phyloP scores from a whole-genome alignment of 1,284 basidiomycete species.

The Moniliella sp. region DNA sequence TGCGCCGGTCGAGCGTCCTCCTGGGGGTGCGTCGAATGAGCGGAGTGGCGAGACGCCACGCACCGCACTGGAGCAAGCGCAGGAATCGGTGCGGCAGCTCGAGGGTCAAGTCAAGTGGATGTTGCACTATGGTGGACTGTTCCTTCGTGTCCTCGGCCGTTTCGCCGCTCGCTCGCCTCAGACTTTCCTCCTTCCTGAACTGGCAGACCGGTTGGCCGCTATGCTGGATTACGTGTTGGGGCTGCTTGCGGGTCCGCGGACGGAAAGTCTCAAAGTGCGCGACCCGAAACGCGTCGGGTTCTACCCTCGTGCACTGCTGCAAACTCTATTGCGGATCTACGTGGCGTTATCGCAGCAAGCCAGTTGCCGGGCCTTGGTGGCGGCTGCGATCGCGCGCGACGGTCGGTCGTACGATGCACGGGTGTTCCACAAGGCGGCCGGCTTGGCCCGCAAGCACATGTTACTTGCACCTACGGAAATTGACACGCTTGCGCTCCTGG shows the following conservation, averaged over 20 bases:
- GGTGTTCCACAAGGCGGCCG: conserved; percentile 59
- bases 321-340: conserved; percentile 74
- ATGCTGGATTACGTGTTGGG: conserved; percentile 91
- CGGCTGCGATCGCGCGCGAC: conserved; percentile 71
- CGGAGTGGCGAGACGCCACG: too few species aligned
- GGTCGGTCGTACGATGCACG: conserved; percentile 71
- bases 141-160: conserved; percentile 65
- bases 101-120: conserved; percentile 69
- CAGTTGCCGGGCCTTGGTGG: conserved; percentile 59
- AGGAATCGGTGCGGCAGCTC: conserved; percentile 57
- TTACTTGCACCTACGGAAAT: conserved; percentile 67
- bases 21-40: too few species aligned
- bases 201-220: conserved; percentile 78
- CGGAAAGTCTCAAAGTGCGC: conserved; percentile 56
- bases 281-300: conserved; percentile 76
- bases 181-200: conserved; percentile 88
- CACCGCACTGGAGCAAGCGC: conserved; percentile 35
- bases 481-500: conserved; percentile 49
- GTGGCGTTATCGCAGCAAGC: conserved; percentile 57
- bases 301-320: conserved; percentile 59
- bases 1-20: conserved; percentile 41
- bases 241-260: conserved; percentile 65
- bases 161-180: conserved; percentile 76
- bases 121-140: conserved; percentile 63
- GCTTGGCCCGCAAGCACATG: conserved; percentile 46